Evolutionary conservation across 139 green algal genomes (phyloP), one percentile per base, ranked within the genome.

Genomic region (Microglena sp.): DNA sequence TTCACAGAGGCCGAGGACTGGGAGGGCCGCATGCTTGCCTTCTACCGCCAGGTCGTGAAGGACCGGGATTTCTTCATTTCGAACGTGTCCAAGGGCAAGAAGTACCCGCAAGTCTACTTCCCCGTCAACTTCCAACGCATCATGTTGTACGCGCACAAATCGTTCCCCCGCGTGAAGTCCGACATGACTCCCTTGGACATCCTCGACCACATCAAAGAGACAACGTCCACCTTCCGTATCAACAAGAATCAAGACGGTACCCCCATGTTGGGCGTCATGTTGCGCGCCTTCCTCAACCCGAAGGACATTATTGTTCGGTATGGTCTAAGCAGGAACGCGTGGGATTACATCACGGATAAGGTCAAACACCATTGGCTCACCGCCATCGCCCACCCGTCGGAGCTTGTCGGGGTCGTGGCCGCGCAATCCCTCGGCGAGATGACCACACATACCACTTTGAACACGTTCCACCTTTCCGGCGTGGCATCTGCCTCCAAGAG

Each of bases 401-500:
- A 80, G 22, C 84, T 90, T 5, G 92, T 97, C 31, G 92, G 92
- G 65, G 91, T 84, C 22, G 75, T 98, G 6, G 92, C 92, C 8
- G 92, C 92, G 21, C 92, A 97, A 77, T 89, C 75, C 63, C 92
- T 97, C 56, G 91, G 92, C 2, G 90, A 97, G 85, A 88, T 89
- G 22, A 92, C 92, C 29, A 98, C 92, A 32, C 84, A 90, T 73
- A 21, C 59, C 56, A 69, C 40, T 22, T 46, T 66, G 18, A 32
- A 94, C 77, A 94, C 92, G 18, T 98, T 98, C 80, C 92, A 98
- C 67, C 86, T 81, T 67, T 84, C 86, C 11, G 87, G 85, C 64
- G 11, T 28, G 4, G 11, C 55, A 7, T 11, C 90, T 95, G 44
- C 86, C 72, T 65, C 81, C 84, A 30, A 85, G 86, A 70, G 78